phyloP scores from a whole-genome alignment of 1,139 yeast genomes.

The Yamadazyma spencermartinsiae region DNA sequence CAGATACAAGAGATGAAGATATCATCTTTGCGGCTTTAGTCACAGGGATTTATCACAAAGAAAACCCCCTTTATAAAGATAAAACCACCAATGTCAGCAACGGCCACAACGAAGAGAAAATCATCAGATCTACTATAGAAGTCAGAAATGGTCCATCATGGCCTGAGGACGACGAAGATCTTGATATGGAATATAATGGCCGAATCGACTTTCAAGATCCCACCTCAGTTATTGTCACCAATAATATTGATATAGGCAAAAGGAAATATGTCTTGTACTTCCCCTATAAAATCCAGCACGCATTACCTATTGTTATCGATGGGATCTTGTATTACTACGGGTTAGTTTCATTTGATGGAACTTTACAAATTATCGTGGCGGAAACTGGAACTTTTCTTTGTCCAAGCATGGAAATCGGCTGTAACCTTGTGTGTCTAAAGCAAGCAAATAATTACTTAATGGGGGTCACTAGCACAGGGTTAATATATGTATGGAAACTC shows the following conservation, averaged over 20 bases:
- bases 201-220: slow-evolving; percentile 47
- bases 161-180: slow-evolving; percentile 33
- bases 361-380: slow-evolving; percentile 67
- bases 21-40: slow-evolving; percentile 40
- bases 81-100: slow-evolving; percentile 9
- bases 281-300: slow-evolving; percentile 46
- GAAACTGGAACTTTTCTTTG: slow-evolving; percentile 52
- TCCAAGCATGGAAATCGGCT: slow-evolving; percentile 63
- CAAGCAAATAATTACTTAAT: slow-evolving; percentile 55
- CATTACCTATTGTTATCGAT: slow-evolving; percentile 33
- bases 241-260: slow-evolving; percentile 15
- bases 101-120: background rate
- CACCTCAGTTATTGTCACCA: slow-evolving; percentile 39
- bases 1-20: slow-evolving; percentile 36
- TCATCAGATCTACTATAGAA: slow-evolving; percentile 29
- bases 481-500: slow-evolving; percentile 52
- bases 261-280: slow-evolving; percentile 35
- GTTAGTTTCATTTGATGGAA: slow-evolving; percentile 73
- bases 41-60: slow-evolving; percentile 25
- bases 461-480: slow-evolving; percentile 52
- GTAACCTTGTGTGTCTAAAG: slow-evolving; percentile 51
- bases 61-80: slow-evolving; percentile 8
- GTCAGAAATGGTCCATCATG: slow-evolving; percentile 47
- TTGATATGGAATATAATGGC: slow-evolving; percentile 26
- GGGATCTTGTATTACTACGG: slow-evolving; percentile 39